Base-by-base conservation (phyloP, 140 eudicot genomes). In the Flaveria floridana region DNA sequence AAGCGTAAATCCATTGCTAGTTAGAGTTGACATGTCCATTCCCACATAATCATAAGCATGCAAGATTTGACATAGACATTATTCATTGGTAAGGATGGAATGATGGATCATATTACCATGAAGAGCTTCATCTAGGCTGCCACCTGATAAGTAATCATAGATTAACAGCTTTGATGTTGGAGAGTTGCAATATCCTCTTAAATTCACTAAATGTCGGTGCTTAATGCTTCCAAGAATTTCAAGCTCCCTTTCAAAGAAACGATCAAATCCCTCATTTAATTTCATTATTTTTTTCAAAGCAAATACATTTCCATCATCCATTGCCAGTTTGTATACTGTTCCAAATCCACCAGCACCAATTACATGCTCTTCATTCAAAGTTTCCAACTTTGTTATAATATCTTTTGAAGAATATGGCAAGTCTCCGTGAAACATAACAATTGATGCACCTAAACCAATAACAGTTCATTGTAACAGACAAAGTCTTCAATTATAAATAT, bases 391-490 rank as follows among this genome's bases (percentile, higher is more conserved):
- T 73, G 88, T 90, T 9, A 93, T 88, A 10, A 93, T 88, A 72
- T 93, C 98, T 81, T 93, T 93, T 62, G 98, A 89, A 51, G 98
- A 84, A 66, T 93, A 93, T 12, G 98, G 98, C 72, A 93, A 86
- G 85, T 93, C 98, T 81, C 98, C 98, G 67, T 93, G 98, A 74
- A 93, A 93, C 97, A 93, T 93, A 78, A 93, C 98, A 78, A 93
- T 88, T 6, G 97, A 90, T 83, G 98, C 97, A 81, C 98, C 98
- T 93, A 76, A 72, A 74, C 37, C 65, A 76, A 78, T 52, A 76
- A 50, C 7, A 77, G 46, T 19, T 59, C 51, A 62, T 47, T 76
- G 56, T 23, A 10, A 30, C 30, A 13, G 5, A 58, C 14, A 71
- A 16, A 6, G 7, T 51, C 41, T 34, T 62, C 18, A 46, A 6